Conservation (phyloP, 306 rosid genomes). For the Cicer arietinum region DNA sequence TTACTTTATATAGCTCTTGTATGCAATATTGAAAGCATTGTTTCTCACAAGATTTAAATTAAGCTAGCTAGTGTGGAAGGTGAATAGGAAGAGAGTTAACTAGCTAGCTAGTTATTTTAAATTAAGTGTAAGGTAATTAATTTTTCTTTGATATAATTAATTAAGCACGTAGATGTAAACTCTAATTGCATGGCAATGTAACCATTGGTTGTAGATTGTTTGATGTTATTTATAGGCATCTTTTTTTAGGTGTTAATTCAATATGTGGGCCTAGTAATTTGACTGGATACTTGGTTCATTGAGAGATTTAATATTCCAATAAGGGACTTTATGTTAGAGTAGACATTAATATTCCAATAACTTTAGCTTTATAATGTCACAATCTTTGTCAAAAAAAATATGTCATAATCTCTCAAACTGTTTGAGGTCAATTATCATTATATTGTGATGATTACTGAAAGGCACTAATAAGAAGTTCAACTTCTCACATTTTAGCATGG, state of each 20-base stretch:
- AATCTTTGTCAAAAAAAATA: not conserved
- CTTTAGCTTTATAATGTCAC: constrained; percentile 44
- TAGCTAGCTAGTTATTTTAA: constrained; percentile 16
- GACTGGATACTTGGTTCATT: constrained; percentile 48
- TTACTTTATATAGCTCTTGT: constrained; percentile 16
- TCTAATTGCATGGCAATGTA: constrained; percentile 54
- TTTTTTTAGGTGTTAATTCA: not conserved
- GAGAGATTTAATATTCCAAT: constrained; percentile 47
- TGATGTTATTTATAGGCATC: constrained; percentile 36
- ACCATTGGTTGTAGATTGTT: constrained; percentile 41
- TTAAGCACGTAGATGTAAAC: constrained; percentile 53
- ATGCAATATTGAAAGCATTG: constrained; percentile 17
- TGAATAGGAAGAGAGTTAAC: constrained; percentile 33
- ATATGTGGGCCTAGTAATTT: constrained; percentile 45
- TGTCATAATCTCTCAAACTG: constrained; percentile 23
- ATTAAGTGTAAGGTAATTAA: constrained; percentile 27
- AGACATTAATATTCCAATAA: constrained; percentile 53
- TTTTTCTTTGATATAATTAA: constrained; percentile 26
- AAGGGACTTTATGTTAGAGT: constrained; percentile 41
- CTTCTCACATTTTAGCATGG: constrained; percentile 1
- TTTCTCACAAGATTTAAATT: constrained; percentile 26
- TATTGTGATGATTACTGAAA: constrained; percentile 50
- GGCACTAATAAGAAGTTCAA: constrained; percentile 46
- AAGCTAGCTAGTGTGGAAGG: constrained; percentile 27
- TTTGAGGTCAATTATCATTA: constrained; percentile 36